Percentiles rank a stretch among this genome's conserved stretches.
Conservation (phyloP, 495 filamentous ascomycete species). For the Penicillium mononematosum region DNA sequence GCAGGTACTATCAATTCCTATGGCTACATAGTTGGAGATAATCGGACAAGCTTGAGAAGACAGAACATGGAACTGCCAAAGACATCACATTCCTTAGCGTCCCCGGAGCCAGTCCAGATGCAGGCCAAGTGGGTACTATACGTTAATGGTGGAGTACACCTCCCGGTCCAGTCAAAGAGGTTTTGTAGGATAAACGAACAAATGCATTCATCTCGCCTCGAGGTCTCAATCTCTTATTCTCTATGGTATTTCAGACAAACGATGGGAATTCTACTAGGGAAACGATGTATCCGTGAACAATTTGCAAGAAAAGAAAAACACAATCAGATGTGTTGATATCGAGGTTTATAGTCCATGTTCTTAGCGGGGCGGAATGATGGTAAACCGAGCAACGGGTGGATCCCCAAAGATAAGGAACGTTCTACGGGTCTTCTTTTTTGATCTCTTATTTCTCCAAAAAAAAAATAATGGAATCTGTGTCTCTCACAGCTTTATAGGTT, state of each 20-base stretch:
- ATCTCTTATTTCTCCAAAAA: neutral
- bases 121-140: constrained; percentile 14
- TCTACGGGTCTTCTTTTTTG: constrained; percentile 7
- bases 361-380: constrained; percentile 7
- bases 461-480: neutral
- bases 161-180: neutral
- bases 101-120: constrained; percentile 8
- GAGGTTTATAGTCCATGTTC: constrained; percentile 4
- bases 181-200: neutral
- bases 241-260: neutral
- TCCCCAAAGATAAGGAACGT: constrained; percentile 15
- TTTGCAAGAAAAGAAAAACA: neutral
- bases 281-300: neutral
- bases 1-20: constrained; percentile 11
- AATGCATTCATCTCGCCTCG: neutral
- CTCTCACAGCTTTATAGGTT: neutral
- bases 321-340: constrained; percentile 2
- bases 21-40: neutral
- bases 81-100: constrained; percentile 8
- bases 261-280: neutral
- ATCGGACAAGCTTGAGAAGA: neutral
- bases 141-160: constrained; percentile 14
- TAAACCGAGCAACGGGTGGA: constrained; percentile 10
- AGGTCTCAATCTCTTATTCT: neutral
- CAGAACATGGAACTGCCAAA: neutral